phyloP scores from a whole-genome alignment of 2,329 filamentous ascomycete species.

The Talaromyces piceae region DNA sequence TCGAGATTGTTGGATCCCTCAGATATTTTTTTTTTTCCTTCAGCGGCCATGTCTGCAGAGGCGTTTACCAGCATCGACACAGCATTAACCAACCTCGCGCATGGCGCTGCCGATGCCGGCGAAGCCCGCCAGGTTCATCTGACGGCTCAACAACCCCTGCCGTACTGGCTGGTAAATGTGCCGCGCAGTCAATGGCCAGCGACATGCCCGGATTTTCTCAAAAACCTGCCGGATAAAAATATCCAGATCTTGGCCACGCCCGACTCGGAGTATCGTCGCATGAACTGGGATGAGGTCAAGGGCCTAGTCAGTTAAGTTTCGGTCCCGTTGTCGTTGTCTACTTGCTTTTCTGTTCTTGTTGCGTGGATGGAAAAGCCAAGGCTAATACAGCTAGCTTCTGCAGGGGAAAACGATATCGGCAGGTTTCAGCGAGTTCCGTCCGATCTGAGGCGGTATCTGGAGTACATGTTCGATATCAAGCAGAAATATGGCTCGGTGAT shows the following conservation, averaged over 20 bases:
- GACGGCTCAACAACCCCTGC: conserved; percentile 28
- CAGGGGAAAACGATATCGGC: conserved; percentile 61
- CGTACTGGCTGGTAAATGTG: conserved; percentile 82
- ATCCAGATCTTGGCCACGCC: conserved; percentile 60
- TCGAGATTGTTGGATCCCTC: too few species aligned
- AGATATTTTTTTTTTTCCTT: too few species aligned
- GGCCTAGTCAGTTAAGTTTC: conserved; percentile 47
- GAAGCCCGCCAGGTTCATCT: neutral
- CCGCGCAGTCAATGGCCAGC: conserved; percentile 53
- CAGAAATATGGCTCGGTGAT: conserved; percentile 67
- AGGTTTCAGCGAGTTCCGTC: conserved; percentile 69
- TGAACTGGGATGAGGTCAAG: conserved; percentile 64
- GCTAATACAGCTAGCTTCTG: neutral
- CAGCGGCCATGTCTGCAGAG: conserved; percentile 16
- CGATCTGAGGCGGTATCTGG: conserved; percentile 68
- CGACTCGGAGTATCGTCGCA: conserved; percentile 56
- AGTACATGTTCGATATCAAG: conserved; percentile 58
- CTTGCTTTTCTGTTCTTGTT: neutral
- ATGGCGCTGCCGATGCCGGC: neutral
- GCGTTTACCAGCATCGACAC: conserved; percentile 20
- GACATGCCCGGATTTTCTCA: conserved; percentile 66
- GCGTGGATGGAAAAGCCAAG: neutral
- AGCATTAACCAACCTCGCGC: conserved; percentile 11
- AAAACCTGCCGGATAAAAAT: conserved; percentile 59
- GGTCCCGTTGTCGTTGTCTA: neutral